Percentiles rank a stretch among this genome's conserved stretches.
Conservation (phyloP, 2,329 filamentous ascomycete species). For the Colletotrichum destructivum region DNA sequence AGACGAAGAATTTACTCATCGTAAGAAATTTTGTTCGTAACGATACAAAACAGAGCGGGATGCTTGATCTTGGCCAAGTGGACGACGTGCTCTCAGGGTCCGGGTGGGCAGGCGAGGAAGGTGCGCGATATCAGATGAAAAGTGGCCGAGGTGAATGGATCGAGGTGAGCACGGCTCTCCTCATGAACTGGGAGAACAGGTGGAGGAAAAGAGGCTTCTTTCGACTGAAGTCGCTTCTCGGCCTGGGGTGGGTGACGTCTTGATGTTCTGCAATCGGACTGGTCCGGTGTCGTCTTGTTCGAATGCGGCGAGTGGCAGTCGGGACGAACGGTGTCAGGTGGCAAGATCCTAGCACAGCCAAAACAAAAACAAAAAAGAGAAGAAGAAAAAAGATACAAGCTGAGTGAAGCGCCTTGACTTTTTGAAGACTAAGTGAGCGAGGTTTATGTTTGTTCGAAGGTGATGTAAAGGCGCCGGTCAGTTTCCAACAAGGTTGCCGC, state of each 20-base stretch:
- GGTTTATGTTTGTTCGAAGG: too few species aligned
- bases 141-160: not conserved
- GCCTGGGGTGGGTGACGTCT: constrained; percentile 12
- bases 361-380: not conserved
- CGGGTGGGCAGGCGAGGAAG: not conserved
- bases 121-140: constrained; percentile 17
- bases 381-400: not conserved
- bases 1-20: constrained; percentile 71
- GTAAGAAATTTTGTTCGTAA: not conserved
- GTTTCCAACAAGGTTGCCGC: not conserved
- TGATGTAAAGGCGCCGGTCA: not conserved
- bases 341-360: constrained; percentile 5
- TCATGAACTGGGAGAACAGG: constrained; percentile 11
- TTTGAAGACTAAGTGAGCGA: not conserved
- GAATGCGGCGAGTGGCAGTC: constrained; percentile 31
- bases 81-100: constrained; percentile 3
- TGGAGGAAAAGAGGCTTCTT: not conserved
- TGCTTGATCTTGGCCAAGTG: not conserved
- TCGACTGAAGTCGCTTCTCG: not conserved
- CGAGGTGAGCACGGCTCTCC: constrained; percentile 22
- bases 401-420: not conserved
- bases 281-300: constrained; percentile 14
- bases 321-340: constrained; percentile 32
- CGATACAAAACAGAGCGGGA: not conserved
- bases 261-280: constrained; percentile 11